A percentile compares a stretch with the other conserved stretches of the same genome.
phyloP scores from a whole-genome alignment of 176 grass and related monocot species.

The Oryza longistaminata region DNA sequence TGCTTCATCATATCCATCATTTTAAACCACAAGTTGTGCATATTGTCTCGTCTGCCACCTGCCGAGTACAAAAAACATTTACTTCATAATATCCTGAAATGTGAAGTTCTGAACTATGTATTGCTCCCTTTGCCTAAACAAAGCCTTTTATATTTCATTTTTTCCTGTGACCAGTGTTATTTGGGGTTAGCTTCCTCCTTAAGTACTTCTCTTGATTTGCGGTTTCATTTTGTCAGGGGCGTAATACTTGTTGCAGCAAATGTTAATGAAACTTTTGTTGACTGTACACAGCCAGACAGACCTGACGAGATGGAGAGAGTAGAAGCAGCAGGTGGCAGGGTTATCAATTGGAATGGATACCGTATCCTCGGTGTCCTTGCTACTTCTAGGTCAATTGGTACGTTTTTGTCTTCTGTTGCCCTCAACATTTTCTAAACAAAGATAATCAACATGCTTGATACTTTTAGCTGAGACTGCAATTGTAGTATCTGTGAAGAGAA shows the following conservation, averaged over 20 bases:
- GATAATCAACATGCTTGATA: background rate
- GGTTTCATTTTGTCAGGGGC: background rate
- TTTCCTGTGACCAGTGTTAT: background rate
- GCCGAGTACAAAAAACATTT: background rate
- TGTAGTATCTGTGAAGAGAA: background rate
- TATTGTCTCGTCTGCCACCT: background rate
- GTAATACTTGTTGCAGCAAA: background rate
- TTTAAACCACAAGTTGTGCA: background rate
- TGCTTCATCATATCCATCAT: conserved; percentile 11
- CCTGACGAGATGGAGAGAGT: conserved; percentile 83
- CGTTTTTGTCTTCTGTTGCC: conserved; percentile 11
- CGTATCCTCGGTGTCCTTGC: conserved; percentile 78
- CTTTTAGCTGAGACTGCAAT: background rate
- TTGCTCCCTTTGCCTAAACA: background rate
- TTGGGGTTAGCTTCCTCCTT: background rate
- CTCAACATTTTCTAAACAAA: background rate
- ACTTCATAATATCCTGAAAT: background rate
- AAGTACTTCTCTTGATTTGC: background rate
- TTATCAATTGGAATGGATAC: conserved; percentile 84
- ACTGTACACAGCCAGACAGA: conserved; percentile 70
- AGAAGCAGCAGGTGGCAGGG: conserved; percentile 70
- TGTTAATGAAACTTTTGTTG: conserved; percentile 31
- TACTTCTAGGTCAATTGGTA: conserved; percentile 90
- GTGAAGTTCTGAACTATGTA: background rate
- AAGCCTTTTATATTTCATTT: background rate